These are phyloP conservation scores for Aureobasidium musti DNA, from an alignment of 2,329 filamentous ascomycete genomes.

Conservation along the genomic window DNA sequence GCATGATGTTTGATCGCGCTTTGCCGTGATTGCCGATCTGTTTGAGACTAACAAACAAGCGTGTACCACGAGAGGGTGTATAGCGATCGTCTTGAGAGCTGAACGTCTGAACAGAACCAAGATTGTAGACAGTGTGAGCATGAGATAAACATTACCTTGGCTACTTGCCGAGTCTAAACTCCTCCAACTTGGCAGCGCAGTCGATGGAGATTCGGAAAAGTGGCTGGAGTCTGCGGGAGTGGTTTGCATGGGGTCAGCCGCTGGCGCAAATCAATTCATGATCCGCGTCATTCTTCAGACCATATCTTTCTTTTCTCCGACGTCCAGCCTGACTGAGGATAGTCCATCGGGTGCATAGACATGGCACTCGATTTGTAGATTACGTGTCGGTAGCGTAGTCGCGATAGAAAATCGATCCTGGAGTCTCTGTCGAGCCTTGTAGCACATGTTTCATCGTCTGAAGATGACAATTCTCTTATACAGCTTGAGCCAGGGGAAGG, in stretches of 20 bases:
- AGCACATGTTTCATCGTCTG: conserved; percentile 19
- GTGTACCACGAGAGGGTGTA: background rate
- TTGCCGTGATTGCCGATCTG: conserved; percentile 25
- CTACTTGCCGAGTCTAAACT: background rate
- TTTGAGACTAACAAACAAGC: background rate
- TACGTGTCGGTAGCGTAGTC: background rate
- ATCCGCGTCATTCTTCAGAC: conserved; percentile 18
- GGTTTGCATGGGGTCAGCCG: conserved; percentile 11
- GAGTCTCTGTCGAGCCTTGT: background rate
- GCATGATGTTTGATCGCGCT: conserved; percentile 6
- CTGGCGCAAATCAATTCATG: conserved; percentile 1
- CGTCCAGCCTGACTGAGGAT: background rate
- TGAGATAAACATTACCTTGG: background rate
- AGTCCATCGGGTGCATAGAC: background rate
- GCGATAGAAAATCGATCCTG: background rate
- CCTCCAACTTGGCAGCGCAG: conserved; percentile 7
- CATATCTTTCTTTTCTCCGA: background rate
- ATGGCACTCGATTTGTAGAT: background rate
- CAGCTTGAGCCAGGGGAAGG: background rate
- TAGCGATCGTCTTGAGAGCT: background rate
- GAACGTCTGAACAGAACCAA: background rate
- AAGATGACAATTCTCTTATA: conserved; percentile 24
- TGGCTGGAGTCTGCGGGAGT: conserved; percentile 14
- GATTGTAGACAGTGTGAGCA: background rate
- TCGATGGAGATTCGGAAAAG: background rate